Conservation (phyloP, 139 green algal species). For the Mychonastes homosphaera region DNA sequence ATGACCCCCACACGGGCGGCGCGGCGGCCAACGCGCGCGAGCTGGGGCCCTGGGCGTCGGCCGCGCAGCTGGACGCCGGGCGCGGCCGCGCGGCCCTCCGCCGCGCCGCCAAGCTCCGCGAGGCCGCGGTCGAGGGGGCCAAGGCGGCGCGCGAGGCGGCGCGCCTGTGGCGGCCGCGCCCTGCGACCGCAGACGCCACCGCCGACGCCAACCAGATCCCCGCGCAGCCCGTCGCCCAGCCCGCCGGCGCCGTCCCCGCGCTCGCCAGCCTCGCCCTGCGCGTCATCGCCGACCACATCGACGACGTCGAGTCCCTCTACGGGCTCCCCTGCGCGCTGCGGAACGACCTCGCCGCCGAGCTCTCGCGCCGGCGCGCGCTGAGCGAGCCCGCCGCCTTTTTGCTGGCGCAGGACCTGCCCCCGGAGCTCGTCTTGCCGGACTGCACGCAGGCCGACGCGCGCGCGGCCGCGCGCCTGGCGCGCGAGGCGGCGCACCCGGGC, state of each 20-base stretch:
- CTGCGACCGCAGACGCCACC: not conserved
- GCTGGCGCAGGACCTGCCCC: constrained; percentile 28
- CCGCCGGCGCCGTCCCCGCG: constrained; percentile 7
- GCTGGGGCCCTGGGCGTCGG: constrained; percentile 52
- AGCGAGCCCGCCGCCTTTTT: constrained; percentile 25
- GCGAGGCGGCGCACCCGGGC: constrained; percentile 6
- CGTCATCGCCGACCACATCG: constrained; percentile 41
- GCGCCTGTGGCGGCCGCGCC: not conserved
- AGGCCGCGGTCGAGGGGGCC: constrained; percentile 45
- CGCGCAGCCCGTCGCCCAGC: not conserved
- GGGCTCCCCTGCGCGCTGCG: constrained; percentile 51
- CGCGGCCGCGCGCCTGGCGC: not conserved
- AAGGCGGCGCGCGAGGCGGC: constrained; percentile 39
- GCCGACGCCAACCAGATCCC: not conserved
- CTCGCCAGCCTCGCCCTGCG: constrained; percentile 33
- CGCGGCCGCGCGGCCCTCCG: no score
- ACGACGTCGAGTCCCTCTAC: constrained; percentile 44
- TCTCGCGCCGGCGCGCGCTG: constrained; percentile 33
- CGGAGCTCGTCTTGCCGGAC: constrained; percentile 43
- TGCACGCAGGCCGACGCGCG: constrained; percentile 22
- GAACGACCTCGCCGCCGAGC: constrained; percentile 31
- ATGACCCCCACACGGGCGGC: not conserved
- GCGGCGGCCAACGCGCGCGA: constrained; percentile 25
- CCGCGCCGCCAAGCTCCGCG: no score
- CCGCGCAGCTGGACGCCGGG: no score